Evolutionary conservation across 1,284 basidiomycete genomes (phyloP), one percentile per base, ranked within the genome.

Genomic region (Paramarasmius palmivorus): DNA sequence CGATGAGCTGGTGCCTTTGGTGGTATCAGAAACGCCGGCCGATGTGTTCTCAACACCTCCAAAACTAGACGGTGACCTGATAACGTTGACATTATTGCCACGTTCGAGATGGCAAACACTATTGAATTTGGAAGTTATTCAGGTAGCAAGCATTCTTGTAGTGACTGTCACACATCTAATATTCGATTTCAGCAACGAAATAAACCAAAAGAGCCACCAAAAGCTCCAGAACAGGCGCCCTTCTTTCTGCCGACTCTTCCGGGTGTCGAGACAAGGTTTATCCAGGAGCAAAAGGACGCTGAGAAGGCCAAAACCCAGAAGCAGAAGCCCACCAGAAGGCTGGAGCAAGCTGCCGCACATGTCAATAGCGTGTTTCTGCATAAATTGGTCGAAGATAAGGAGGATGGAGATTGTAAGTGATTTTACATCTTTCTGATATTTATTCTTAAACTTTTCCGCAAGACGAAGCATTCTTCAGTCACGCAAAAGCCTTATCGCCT

Each of bases 71-170:
- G 90, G 88, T 44, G 90, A 93, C 9, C 81, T 98, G 12, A 82
- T 98, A 47, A 99, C 97, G 0, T 76, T 99, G 14, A 96, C 95
- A 3, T 78, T 95, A 23, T 82, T 99, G 50, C 96, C 97, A 15
- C 87, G 95, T 37, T 88, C 94, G 12, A 80, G 93, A 61, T 99
- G 97, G 97, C 93, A 97, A 71, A 96, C 97, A 0, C 74, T 99
- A 19, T 79, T 99, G 54, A 98, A 98, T 66, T 79, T 99, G 34
- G 97, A 99, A 62, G 88, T 94, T 35, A 98, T 99, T 63, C 91
- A 93, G 72, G 90, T 89, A 63, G 63, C 57, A 52, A 44, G 32
- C 36, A 26, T 49, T 35, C 15, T 19, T 45, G 9, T 39, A n/a
- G 53, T 44, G 25, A 17, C 36, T 38, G 20, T 36, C 39, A 32